phyloP scores from a whole-genome alignment of 2,329 filamentous ascomycete species.

The Clarireedia paspali region DNA sequence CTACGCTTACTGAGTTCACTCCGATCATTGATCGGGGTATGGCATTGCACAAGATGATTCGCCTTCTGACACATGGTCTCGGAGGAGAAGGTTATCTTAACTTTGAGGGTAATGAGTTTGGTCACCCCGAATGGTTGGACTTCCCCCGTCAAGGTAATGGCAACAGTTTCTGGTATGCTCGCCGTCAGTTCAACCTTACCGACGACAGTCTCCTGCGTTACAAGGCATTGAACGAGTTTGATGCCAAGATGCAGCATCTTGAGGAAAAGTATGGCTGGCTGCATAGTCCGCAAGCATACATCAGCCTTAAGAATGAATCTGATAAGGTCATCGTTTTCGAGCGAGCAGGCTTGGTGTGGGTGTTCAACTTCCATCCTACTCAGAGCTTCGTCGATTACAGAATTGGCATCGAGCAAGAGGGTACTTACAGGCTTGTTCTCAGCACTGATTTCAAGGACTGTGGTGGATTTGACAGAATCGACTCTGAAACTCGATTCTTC shows the following conservation, averaged over 20 bases:
- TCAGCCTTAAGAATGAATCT: conserved; percentile 85
- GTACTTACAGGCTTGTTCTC: conserved; percentile 81
- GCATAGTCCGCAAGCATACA: conserved; percentile 74
- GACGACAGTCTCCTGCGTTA: conserved; percentile 84
- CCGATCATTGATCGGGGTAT: conserved; percentile 85
- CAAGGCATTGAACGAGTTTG: conserved; percentile 87
- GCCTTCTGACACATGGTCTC: conserved; percentile 81
- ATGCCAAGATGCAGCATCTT: conserved; percentile 79
- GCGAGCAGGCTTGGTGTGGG: conserved; percentile 78
- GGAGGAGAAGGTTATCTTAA: conserved; percentile 97
- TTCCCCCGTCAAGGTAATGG: conserved; percentile 90
- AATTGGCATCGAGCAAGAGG: conserved; percentile 75
- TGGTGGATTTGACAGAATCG: conserved; percentile 72
- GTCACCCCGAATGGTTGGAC: conserved; percentile 97
- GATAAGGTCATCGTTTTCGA: conserved; percentile 98
- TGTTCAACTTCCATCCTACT: conserved; percentile 92
- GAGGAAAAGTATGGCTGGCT: conserved; percentile 93
- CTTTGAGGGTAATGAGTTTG: conserved; percentile 98
- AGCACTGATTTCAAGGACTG: conserved; percentile 71
- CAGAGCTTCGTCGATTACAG: conserved; percentile 87
- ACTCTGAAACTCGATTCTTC: conserved; percentile 79
- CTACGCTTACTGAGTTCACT: conserved; percentile 72
- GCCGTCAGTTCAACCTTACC: conserved; percentile 86
- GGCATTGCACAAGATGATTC: conserved; percentile 94
- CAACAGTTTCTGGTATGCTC: conserved; percentile 91